Conservation (phyloP, 2,329 filamentous ascomycete genomes). For the Byssochlamys sp. region DNA sequence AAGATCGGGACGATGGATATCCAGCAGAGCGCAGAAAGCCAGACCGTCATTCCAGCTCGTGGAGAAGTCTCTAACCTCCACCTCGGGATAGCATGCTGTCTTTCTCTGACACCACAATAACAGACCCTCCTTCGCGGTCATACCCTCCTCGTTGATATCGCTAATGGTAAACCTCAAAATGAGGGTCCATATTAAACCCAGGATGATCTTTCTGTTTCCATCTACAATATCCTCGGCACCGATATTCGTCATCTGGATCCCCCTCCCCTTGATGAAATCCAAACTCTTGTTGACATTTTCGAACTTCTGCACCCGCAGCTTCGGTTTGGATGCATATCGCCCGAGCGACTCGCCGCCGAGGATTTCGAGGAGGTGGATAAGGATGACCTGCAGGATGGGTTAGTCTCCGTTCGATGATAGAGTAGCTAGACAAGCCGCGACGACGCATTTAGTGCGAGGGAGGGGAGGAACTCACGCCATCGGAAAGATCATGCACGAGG, state of each 20-base stretch:
- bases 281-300: slow-evolving; percentile 96
- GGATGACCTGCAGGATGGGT: slow-evolving; percentile 57
- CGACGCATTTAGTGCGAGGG: background rate
- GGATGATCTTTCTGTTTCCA: slow-evolving; percentile 92
- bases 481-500: slow-evolving; percentile 78
- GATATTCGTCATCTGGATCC: slow-evolving; percentile 97
- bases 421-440: background rate
- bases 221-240: slow-evolving; percentile 97
- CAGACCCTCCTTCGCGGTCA: slow-evolving; percentile 93
- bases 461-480: slow-evolving; percentile 60
- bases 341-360: slow-evolving; percentile 89
- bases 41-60: slow-evolving; percentile 94
- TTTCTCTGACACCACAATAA: slow-evolving; percentile 96
- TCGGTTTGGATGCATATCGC: slow-evolving; percentile 91
- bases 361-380: slow-evolving; percentile 95
- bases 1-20: slow-evolving; percentile 91
- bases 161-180: slow-evolving; percentile 97
- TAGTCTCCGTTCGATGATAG: background rate
- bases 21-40: slow-evolving; percentile 88
- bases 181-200: slow-evolving; percentile 94
- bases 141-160: slow-evolving; percentile 94
- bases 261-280: slow-evolving; percentile 79
- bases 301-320: slow-evolving; percentile 89
- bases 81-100: slow-evolving; percentile 95
- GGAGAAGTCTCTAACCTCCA: slow-evolving; percentile 91